Conservation (phyloP, 768 basidiomycete genomes). For the Auriculariales sp. region DNA sequence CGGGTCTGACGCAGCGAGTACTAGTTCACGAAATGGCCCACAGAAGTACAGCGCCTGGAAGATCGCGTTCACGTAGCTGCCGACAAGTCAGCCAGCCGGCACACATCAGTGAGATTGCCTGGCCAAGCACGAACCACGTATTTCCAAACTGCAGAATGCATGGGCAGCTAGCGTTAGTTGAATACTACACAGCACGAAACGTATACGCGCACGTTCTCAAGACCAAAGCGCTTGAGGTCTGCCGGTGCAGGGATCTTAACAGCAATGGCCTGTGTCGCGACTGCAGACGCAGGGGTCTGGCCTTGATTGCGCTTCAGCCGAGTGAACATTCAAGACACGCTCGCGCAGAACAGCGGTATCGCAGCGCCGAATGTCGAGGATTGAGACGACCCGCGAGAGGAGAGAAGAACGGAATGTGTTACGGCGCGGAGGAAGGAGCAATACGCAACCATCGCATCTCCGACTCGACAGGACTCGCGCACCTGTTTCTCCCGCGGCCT, state of each 20-base stretch:
- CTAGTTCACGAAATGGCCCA: conserved; percentile 78
- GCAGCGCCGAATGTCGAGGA: too few species aligned
- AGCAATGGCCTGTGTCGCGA: too few species aligned
- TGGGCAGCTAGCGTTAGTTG: background rate
- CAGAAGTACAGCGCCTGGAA: conserved; percentile 95
- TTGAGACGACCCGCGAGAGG: too few species aligned
- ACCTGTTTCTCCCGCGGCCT: too few species aligned
- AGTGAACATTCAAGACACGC: too few species aligned
- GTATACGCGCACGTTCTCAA: conserved; percentile 72
- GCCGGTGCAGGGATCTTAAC: conserved; percentile 20
- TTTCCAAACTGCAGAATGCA: conserved; percentile 68
- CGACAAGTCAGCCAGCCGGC: conserved; percentile 8
- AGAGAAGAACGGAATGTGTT: too few species aligned
- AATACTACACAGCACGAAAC: background rate
- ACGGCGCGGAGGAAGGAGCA: too few species aligned
- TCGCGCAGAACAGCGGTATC: too few species aligned
- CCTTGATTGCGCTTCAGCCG: too few species aligned
- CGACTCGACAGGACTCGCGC: too few species aligned
- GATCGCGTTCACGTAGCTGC: conserved; percentile 96
- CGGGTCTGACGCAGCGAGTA: conserved; percentile 52
- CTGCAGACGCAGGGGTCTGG: too few species aligned
- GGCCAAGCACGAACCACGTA: conserved; percentile 52
- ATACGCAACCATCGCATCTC: too few species aligned
- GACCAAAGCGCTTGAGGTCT: conserved; percentile 82
- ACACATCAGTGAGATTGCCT: conserved; percentile 12